Conservation (phyloP, 208 protist species). For the Crithidia mellificae region DNA sequence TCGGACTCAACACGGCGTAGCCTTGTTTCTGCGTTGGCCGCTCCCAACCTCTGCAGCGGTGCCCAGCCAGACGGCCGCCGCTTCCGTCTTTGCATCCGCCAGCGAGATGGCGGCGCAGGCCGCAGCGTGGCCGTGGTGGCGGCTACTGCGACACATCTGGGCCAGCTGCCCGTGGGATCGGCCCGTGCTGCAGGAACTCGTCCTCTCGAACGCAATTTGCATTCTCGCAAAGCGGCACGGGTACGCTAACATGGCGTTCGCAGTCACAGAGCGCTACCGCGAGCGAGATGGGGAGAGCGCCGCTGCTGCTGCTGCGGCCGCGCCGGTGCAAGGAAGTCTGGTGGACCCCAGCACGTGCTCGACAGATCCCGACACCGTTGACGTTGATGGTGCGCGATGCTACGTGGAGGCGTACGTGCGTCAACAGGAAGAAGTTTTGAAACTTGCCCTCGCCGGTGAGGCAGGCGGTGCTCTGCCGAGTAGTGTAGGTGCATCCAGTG, state of each 20-base stretch:
- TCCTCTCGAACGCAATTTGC: conserved; percentile 64
- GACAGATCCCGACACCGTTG: conserved; percentile 37
- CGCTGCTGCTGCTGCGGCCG: neutral
- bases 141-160: conserved; percentile 50
- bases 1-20: conserved; percentile 51
- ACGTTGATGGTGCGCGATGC: conserved; percentile 41
- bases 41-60: neutral
- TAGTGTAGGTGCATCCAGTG: neutral
- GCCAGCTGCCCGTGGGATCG: conserved; percentile 42
- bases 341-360: conserved; percentile 18
- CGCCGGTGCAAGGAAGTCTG: too few species aligned
- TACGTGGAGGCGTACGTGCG: conserved; percentile 47
- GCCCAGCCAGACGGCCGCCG: neutral
- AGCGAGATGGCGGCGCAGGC: conserved; percentile 2
- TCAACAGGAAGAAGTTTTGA: conserved; percentile 7
- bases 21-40: conserved; percentile 70
- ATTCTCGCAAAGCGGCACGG: conserved; percentile 44
- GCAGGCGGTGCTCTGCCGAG: neutral
- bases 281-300: neutral
- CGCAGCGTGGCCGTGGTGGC: conserved; percentile 42
- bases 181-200: conserved; percentile 44
- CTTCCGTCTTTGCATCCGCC: conserved; percentile 3
- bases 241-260: conserved; percentile 48
- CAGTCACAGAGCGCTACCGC: conserved; percentile 19
- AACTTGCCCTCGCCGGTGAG: neutral